Base-by-base conservation (phyloP, 1,139 yeast species). In the Blastobotrys elegans region DNA sequence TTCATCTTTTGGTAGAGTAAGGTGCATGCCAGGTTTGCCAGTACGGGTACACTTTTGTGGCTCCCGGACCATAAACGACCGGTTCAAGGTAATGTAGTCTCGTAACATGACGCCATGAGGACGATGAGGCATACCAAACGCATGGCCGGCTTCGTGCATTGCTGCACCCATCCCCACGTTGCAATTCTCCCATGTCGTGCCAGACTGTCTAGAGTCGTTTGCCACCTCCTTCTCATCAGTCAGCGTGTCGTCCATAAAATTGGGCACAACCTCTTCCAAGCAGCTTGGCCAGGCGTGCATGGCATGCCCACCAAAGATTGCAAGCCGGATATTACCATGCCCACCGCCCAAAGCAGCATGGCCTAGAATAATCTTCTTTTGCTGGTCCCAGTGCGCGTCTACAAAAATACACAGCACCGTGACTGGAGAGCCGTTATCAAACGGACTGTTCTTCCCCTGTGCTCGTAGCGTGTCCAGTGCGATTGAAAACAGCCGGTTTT, bases 321-420 rank as follows among this genome's bases (percentile, higher is more conserved):
- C 97, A 50, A 92, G 68, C 53, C 79, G 80, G 31, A 86, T 72
- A 40, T 79, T 74, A 37, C 75, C 82, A 22, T 75, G 74, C 6
- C 95, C 95, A 31, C 97, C 97, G 36, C 97, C 97, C 18, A 92
- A 70, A 0, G 97, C 97, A 2, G 97, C 97, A 68, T 92, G 97
- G 2, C 90, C 88, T 43, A 81, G 67, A 42, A 92, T 82, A 54
- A 88, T 67, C 40, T 81, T 75, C 30, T 63, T 62, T 30, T 67
- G 56, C 1, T 72, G 69, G 61, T 90, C 96, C 83, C 88, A 92
- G 58, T 85, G 90, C 0, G 95, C 75, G 65, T 92, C 98, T 52
- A 89, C 64, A 56, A 82, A 84, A 61, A 90, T 72, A 14, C 84
- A 92, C 0, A 97, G 96, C 29, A 92, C 94, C 60, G 86, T 88